Base-by-base conservation (phyloP, 495 filamentous ascomycete genomes). In the Penicillium pulvis region DNA sequence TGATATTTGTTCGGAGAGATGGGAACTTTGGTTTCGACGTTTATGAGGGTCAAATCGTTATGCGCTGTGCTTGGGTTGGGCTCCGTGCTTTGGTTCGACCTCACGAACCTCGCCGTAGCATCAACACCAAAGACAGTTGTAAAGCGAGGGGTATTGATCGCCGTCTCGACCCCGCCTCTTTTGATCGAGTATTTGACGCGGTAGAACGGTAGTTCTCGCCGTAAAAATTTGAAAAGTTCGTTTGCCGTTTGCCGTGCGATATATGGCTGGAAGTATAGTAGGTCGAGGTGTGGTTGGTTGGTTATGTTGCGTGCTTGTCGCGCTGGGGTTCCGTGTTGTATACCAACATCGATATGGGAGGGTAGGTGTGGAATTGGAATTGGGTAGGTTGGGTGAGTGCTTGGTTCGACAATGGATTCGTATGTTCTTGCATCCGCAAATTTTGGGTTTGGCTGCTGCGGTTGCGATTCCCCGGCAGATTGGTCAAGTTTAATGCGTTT, bases 61-160 rank as follows among this genome's bases (percentile, higher is more conserved):
- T 44, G 24, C 8, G 39, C 19, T 28, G 7, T 12, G 14, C 9
- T 28, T 9, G 4, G 17, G 3, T 23, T 3, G 24, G 6, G 26
- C 50, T 57, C 43, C 26, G 41, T 33, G 11, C 4, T 47, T 20
- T 52, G 19, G 24, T 58, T 14, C 10, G 33, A 12, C 33, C 33
- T 14, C 16, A 52, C 51, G 47, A 72, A 87, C 1, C 57, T 63
- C 0, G 79, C 77, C 28, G 82, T 88, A 11, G 79, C 80, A 58
- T 92, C 88, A 2, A 90, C 68, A 6, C 88, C 89, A 59, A 90
- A 91, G 19, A 90, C 86, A 2, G 89, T 88, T 0, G 87, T 91
- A 60, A 74, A 89, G 14, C 87, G 78, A 3, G 89, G 89, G 6
- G 88, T 91, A 47, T 79, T 83, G 55, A 91, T 83, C 6, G 73